A percentile compares a stretch with the other conserved stretches of the same genome.
Conservation (phyloP, 345 rosid genomes). For the Populus davidiana region DNA sequence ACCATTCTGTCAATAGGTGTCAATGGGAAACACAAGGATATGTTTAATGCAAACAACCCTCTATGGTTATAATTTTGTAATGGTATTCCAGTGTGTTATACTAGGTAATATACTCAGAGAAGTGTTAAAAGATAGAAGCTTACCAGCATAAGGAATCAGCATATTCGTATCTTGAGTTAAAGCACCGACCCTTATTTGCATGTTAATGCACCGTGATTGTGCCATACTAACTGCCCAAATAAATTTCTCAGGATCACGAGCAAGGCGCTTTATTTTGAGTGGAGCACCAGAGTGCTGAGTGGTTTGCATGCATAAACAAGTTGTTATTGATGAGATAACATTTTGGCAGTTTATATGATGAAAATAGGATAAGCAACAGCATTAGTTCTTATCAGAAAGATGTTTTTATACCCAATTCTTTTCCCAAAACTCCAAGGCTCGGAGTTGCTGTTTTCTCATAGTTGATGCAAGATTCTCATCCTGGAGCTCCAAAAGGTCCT, state of each 20-base stretch:
- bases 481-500: slow-evolving; percentile 81
- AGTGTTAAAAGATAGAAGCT: slow-evolving; percentile 5
- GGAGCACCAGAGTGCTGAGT: slow-evolving; percentile 75
- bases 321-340: slow-evolving; percentile 11
- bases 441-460: slow-evolving; percentile 64
- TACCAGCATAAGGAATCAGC: slow-evolving; percentile 95
- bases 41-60: background rate
- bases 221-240: slow-evolving; percentile 84
- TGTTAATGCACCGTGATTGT: slow-evolving; percentile 75
- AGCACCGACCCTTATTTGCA: slow-evolving; percentile 81
- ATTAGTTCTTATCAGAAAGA: slow-evolving; percentile 6
- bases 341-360: background rate
- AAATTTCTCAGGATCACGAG: slow-evolving; percentile 73
- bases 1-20: no score
- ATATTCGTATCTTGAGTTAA: slow-evolving; percentile 81
- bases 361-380: background rate
- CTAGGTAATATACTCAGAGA: background rate
- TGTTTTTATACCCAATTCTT: slow-evolving; percentile 69
- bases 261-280: slow-evolving; percentile 86
- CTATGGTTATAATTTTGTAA: background rate
- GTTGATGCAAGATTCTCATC: slow-evolving; percentile 73
- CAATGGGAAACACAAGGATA: background rate
- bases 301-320: slow-evolving; percentile 5
- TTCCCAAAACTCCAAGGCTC: slow-evolving; percentile 79
- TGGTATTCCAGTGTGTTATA: no score